Evolutionary conservation across 78 protist genomes (phyloP).

Genomic region (Speleostelium caveatum): DNA sequence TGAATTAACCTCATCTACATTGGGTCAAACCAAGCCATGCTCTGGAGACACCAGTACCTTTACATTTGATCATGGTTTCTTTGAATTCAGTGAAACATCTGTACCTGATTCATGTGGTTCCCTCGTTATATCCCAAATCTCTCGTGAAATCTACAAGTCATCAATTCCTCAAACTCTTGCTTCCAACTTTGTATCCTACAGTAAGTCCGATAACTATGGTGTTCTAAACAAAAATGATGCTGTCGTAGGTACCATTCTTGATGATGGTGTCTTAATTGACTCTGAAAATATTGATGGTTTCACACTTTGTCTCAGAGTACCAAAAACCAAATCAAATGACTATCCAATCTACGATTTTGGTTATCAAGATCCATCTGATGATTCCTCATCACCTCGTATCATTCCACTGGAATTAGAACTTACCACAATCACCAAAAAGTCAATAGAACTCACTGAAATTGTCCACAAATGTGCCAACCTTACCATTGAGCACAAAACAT

Average conservation of each 20-base stretch:
- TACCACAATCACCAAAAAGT: neutral
- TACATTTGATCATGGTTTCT: neutral
- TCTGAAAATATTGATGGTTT: neutral
- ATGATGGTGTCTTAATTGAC: slow-evolving; percentile 29
- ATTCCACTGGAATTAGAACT: neutral
- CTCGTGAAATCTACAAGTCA: neutral
- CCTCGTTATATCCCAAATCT: slow-evolving; percentile 13
- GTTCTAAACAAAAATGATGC: slow-evolving; percentile 3
- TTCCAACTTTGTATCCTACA: slow-evolving; percentile 32
- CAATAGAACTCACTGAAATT: neutral
- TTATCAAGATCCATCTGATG: no score
- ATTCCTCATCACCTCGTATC: neutral
- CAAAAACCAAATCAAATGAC: neutral
- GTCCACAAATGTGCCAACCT: neutral
- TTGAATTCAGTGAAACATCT: neutral
- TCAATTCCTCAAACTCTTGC: neutral
- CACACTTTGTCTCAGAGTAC: neutral
- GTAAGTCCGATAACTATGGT: slow-evolving; percentile 34
- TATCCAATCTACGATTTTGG: slow-evolving; percentile 16
- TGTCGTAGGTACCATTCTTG: slow-evolving; percentile 15
- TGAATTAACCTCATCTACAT: neutral
- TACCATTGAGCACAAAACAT: no score
- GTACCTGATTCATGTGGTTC: slow-evolving; percentile 12
- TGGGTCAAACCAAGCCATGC: slow-evolving; percentile 39
- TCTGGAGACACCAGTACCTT: neutral